Evolutionary conservation across 163 green algal genomes (phyloP).

Genomic region (Botryococcus braunii): DNA sequence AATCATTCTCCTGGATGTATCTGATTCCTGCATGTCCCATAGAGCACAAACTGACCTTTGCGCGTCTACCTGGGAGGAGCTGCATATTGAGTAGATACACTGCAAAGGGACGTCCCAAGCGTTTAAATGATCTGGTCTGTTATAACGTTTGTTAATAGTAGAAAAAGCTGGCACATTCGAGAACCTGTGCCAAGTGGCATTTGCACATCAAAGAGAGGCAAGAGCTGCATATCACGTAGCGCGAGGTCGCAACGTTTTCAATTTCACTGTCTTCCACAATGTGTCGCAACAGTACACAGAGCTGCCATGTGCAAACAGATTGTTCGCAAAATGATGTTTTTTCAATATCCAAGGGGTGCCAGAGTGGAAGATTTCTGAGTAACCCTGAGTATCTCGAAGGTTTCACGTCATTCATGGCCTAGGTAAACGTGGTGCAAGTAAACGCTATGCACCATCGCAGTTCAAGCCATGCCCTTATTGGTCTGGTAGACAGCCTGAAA

Average conservation of each 20-base stretch:
- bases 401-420: no score
- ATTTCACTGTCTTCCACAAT: no score
- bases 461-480: not conserved
- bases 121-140: not conserved
- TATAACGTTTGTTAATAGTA: not conserved
- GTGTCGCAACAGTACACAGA: no score
- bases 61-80: not conserved
- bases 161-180: not conserved
- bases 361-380: no score
- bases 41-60: not conserved
- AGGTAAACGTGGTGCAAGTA: not conserved
- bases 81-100: not conserved
- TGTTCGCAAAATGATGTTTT: no score
- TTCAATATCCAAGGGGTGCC: no score
- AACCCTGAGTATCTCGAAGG: no score
- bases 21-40: constrained; percentile 17
- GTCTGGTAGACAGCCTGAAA: not conserved
- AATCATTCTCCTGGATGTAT: constrained; percentile 32
- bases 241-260: no score
- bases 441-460: not conserved
- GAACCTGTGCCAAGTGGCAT: no score
- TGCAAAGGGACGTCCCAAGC: not conserved
- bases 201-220: no score
- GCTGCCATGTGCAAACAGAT: no score
- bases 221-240: no score